phyloP scores from a whole-genome alignment of 345 rosid species.

The Balakata baccata region DNA sequence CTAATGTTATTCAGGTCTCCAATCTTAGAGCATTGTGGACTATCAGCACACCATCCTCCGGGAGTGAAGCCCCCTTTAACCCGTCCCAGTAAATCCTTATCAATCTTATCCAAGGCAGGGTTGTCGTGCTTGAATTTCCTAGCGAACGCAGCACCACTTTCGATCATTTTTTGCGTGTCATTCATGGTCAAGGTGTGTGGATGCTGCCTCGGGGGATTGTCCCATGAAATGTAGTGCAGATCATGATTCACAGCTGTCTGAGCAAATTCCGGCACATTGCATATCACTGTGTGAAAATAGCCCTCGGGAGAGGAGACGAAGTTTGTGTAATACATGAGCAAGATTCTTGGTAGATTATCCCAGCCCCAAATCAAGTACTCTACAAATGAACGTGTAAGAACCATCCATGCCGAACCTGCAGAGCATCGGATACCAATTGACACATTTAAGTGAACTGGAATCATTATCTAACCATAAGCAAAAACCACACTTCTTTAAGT shows the following conservation, averaged over 20 bases:
- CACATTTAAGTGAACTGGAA: too few relatives aligned
- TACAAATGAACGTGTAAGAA: slow-evolving; percentile 74
- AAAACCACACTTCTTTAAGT: background rate
- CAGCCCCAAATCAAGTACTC: slow-evolving; percentile 97
- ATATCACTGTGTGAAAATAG: slow-evolving; percentile 91
- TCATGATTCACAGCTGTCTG: slow-evolving; percentile 79
- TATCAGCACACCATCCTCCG: slow-evolving; percentile 90
- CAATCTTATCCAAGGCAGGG: slow-evolving; percentile 65
- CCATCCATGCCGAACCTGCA: slow-evolving; percentile 99
- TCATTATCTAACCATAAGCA: background rate
- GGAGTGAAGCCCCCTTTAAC: slow-evolving; percentile 66
- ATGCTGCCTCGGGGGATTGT: slow-evolving; percentile 86
- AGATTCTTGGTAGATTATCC: slow-evolving; percentile 92
- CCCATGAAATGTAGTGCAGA: slow-evolving; percentile 94
- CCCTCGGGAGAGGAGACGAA: slow-evolving; percentile 97
- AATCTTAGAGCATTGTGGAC: slow-evolving; percentile 61
- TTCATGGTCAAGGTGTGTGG: slow-evolving; percentile 80
- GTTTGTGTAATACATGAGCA: slow-evolving; percentile 92
- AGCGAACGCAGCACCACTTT: slow-evolving; percentile 86
- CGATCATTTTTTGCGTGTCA: slow-evolving; percentile 55
- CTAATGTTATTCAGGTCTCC: slow-evolving; percentile 58
- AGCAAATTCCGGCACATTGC: slow-evolving; percentile 79
- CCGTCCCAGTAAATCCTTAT: slow-evolving; percentile 63
- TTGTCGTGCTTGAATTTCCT: slow-evolving; percentile 65
- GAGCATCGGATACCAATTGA: background rate